phyloP scores from a whole-genome alignment of 768 basidiomycete species.

The Lepiota subincarnata region DNA sequence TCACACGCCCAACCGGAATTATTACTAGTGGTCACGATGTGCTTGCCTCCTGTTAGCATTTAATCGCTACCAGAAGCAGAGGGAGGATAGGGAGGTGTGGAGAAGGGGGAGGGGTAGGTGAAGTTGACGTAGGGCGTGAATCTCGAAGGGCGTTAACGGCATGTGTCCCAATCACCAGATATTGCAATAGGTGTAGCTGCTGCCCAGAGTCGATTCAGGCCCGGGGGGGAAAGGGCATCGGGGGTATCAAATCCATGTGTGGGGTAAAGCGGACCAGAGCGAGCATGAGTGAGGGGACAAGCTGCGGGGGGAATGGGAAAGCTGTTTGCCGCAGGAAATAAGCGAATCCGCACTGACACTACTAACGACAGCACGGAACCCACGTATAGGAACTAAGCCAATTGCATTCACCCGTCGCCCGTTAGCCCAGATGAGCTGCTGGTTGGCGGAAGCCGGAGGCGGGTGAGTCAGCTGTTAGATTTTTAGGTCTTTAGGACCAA shows the following conservation, averaged over 20 bases:
- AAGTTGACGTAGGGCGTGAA: too few relatives aligned
- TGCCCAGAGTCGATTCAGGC: too few relatives aligned
- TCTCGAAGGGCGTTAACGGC: too few relatives aligned
- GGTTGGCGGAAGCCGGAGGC: too few relatives aligned
- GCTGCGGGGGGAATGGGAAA: not conserved
- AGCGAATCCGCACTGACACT: not conserved
- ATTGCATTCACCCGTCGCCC: not conserved
- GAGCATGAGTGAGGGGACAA: not conserved
- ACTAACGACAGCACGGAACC: not conserved
- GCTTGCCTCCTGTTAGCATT: not conserved
- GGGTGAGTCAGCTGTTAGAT: not conserved
- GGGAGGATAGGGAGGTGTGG: too few relatives aligned
- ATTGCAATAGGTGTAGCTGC: too few relatives aligned
- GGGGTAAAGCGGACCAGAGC: conserved; percentile 4
- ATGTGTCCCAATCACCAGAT: too few relatives aligned
- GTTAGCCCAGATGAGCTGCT: not conserved
- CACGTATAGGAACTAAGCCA: not conserved
- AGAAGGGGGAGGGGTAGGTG: too few relatives aligned
- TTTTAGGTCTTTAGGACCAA: not conserved
- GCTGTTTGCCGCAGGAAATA: too few relatives aligned
- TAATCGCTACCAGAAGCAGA: not conserved
- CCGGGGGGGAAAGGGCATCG: too few relatives aligned
- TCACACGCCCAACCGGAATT: not conserved
- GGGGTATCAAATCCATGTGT: not conserved
- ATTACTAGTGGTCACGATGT: not conserved